phyloP scores from a whole-genome alignment of 305 asterid species.

The Nicotiana rustica region DNA sequence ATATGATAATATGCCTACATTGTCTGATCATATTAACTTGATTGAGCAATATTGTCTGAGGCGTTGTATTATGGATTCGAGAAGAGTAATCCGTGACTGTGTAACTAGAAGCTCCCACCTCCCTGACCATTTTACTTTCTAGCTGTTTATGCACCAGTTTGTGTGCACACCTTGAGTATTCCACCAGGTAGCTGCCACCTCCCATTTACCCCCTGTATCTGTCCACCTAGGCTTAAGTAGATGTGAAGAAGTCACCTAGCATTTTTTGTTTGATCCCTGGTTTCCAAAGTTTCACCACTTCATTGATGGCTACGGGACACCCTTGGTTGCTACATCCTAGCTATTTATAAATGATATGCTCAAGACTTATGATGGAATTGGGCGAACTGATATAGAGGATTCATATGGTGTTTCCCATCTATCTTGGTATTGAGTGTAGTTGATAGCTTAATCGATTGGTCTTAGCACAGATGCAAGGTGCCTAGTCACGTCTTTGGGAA shows the following conservation, averaged over 20 bases:
- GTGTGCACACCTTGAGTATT: no score
- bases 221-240: no score
- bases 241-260: no score
- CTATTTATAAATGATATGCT: neutral
- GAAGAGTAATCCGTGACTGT: neutral
- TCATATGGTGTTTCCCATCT: neutral
- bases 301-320: no score
- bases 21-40: conserved; percentile 32
- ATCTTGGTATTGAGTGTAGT: neutral
- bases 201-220: no score
- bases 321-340: neutral
- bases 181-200: no score
- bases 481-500: conserved; percentile 8
- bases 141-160: no score
- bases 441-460: neutral
- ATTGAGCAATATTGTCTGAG: conserved; percentile 34
- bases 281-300: no score
- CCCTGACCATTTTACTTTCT: neutral
- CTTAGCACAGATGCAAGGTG: neutral
- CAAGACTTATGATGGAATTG: neutral
- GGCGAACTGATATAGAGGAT: neutral
- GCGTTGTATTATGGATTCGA: neutral
- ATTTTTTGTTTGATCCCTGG: no score
- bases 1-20: conserved; percentile 32
- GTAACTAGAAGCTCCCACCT: neutral